phyloP scores from a whole-genome alignment of 352 stramenopile species.

The Globisporangium paroecandrum region DNA sequence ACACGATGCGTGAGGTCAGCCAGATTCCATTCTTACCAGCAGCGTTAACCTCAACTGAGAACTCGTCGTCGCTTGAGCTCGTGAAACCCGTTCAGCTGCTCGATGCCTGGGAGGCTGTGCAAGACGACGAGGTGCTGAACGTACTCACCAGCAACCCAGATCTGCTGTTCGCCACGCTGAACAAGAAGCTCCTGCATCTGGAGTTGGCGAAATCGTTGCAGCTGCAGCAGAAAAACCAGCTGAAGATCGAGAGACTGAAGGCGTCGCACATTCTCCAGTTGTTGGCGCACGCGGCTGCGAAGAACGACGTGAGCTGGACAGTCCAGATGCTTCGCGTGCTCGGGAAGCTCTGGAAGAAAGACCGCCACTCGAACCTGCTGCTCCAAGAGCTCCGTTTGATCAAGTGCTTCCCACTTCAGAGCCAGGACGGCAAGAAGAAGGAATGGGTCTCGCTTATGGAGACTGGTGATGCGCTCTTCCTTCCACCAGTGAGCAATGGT shows the following conservation, averaged over 20 bases:
- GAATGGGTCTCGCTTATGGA: slow-evolving; percentile 48
- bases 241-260: slow-evolving; percentile 64
- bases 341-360: slow-evolving; percentile 52
- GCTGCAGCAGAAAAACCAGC: slow-evolving; percentile 45
- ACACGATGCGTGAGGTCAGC: slow-evolving; percentile 60
- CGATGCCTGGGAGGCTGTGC: slow-evolving; percentile 34
- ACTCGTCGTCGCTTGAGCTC: slow-evolving; percentile 11
- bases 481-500: background rate
- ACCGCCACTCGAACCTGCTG: slow-evolving; percentile 42
- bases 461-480: slow-evolving; percentile 31
- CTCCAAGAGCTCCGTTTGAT: slow-evolving; percentile 68
- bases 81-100: slow-evolving; percentile 40
- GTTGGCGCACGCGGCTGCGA: slow-evolving; percentile 31
- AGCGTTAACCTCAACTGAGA: background rate
- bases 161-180: slow-evolving; percentile 27
- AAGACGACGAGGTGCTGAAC: slow-evolving; percentile 17
- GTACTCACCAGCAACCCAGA: slow-evolving; percentile 17
- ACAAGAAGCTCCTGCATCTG: slow-evolving; percentile 55
- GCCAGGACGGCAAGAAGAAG: slow-evolving; percentile 7
- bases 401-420: slow-evolving; percentile 64
- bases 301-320: slow-evolving; percentile 36
- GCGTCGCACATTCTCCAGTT: slow-evolving; percentile 61
- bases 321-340: slow-evolving; percentile 46
- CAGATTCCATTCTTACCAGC: slow-evolving; percentile 44
- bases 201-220: slow-evolving; percentile 36